Evolutionary conservation across 805 yeast genomes (phyloP).

Genomic region (Cyberlindnera nakhonratchasimensis): DNA sequence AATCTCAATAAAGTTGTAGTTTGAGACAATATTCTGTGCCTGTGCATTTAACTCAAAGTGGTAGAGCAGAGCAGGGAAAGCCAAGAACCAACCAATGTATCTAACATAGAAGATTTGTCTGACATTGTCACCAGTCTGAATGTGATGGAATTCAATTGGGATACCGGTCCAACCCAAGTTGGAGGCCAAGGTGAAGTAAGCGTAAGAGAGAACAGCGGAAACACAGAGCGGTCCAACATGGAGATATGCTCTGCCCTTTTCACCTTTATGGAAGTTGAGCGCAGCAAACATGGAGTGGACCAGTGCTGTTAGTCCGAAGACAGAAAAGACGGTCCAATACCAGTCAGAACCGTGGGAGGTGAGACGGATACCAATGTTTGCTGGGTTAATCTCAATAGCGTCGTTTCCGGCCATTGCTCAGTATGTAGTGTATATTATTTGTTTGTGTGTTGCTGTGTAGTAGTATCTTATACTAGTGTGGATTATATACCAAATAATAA

Average conservation of each 20-base stretch:
- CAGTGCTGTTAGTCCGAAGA: slow-evolving; percentile 41
- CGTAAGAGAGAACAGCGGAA: slow-evolving; percentile 40
- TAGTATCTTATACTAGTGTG: not conserved
- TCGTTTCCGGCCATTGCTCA: slow-evolving; percentile 25
- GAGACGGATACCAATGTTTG: slow-evolving; percentile 45
- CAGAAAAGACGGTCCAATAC: slow-evolving; percentile 60
- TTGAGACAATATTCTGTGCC: slow-evolving; percentile 18
- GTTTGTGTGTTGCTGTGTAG: slow-evolving; percentile 1
- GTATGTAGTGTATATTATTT: slow-evolving; percentile 2
- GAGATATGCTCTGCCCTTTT: slow-evolving; percentile 28
- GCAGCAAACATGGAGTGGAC: slow-evolving; percentile 22
- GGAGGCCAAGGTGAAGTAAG: slow-evolving; percentile 56
- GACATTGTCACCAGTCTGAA: slow-evolving; percentile 30
- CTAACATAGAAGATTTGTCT: slow-evolving; percentile 57
- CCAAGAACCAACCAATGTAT: slow-evolving; percentile 55
- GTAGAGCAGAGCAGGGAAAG: slow-evolving; percentile 43
- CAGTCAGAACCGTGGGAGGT: slow-evolving; percentile 62
- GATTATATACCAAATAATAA: too few species aligned
- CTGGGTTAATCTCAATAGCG: slow-evolving; percentile 21
- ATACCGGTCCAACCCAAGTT: slow-evolving; percentile 52
- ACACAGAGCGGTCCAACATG: slow-evolving; percentile 42
- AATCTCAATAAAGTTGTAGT: slow-evolving; percentile 18
- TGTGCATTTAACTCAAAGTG: slow-evolving; percentile 29
- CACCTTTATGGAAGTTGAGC: slow-evolving; percentile 26
- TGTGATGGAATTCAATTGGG: slow-evolving; percentile 47